phyloP scores from a whole-genome alignment of 2,329 filamentous ascomycete species.

The Rhinocladiella mackenziei region DNA sequence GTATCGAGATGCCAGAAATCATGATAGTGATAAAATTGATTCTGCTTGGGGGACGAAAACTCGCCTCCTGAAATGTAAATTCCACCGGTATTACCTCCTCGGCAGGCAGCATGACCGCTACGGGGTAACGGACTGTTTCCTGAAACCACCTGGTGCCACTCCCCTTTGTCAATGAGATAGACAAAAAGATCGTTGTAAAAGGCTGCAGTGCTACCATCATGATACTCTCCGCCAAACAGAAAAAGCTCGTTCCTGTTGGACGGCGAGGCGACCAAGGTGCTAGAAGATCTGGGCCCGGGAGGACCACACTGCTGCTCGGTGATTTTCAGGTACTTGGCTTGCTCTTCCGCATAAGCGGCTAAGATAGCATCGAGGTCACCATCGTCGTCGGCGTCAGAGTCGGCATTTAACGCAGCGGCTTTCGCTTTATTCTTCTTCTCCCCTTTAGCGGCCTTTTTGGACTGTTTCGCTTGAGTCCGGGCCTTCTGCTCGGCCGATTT shows the following conservation, averaged over 20 bases:
- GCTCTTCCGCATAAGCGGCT: slow-evolving; percentile 85
- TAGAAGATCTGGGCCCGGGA: slow-evolving; percentile 72
- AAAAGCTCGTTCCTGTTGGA: slow-evolving; percentile 83
- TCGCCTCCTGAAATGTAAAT: slow-evolving; percentile 92
- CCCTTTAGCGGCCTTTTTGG: slow-evolving; percentile 85
- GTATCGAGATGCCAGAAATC: slow-evolving; percentile 96
- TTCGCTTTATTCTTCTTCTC: slow-evolving; percentile 71
- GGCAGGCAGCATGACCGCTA: slow-evolving; percentile 91
- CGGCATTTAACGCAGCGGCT: slow-evolving; percentile 60
- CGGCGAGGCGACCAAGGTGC: slow-evolving; percentile 79
- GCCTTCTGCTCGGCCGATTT: slow-evolving; percentile 53
- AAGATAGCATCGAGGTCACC: slow-evolving; percentile 90
- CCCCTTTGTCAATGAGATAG: slow-evolving; percentile 74
- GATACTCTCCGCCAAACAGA: slow-evolving; percentile 92
- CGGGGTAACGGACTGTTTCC: slow-evolving; percentile 88
- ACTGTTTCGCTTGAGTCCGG: slow-evolving; percentile 51
- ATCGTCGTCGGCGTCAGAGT: slow-evolving; percentile 86
- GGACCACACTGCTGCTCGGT: slow-evolving; percentile 73
- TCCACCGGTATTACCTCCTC: slow-evolving; percentile 76
- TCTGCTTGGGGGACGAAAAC: slow-evolving; percentile 94
- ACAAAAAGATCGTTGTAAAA: slow-evolving; percentile 66
- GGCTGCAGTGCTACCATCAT: slow-evolving; percentile 76
- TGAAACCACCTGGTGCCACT: slow-evolving; percentile 86
- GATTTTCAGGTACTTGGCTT: slow-evolving; percentile 90
- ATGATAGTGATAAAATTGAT: slow-evolving; percentile 98